Evolutionary conservation across 441 rosid species (phyloP).

Genomic region (Pelargonium myrrhifolium): DNA sequence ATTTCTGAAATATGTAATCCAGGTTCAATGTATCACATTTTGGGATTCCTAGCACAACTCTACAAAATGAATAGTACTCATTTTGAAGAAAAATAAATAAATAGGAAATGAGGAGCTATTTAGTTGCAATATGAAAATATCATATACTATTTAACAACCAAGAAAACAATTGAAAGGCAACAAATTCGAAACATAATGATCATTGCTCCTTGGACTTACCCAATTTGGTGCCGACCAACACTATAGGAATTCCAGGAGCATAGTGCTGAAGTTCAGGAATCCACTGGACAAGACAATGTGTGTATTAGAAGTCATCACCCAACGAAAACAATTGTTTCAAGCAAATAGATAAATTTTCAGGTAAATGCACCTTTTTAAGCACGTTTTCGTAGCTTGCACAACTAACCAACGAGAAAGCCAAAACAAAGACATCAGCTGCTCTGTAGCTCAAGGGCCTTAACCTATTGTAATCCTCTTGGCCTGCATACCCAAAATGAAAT

Average conservation of each 20-base stretch:
- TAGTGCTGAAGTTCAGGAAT: slow-evolving; percentile 93
- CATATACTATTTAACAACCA: neutral
- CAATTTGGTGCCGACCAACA: slow-evolving; percentile 88
- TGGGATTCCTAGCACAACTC: neutral
- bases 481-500: slow-evolving; percentile 22
- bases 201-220: slow-evolving; percentile 37
- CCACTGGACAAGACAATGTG: slow-evolving; percentile 49
- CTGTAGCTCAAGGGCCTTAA: slow-evolving; percentile 94
- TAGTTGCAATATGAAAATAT: neutral
- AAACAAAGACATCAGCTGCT: slow-evolving; percentile 84
- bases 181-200: neutral
- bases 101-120: neutral
- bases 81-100: neutral
- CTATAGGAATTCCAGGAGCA: slow-evolving; percentile 84
- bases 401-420: slow-evolving; percentile 87
- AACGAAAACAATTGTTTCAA: neutral
- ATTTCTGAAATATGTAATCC: neutral
- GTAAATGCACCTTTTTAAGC: slow-evolving; percentile 65
- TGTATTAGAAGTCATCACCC: slow-evolving; percentile 20
- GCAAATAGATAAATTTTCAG: slow-evolving; percentile 7
- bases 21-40: neutral
- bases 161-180: neutral
- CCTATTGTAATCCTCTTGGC: slow-evolving; percentile 95
- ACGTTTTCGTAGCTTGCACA: slow-evolving; percentile 94
- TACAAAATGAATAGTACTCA: neutral